These are phyloP conservation scores for Dillenia suffruticosa DNA, from an alignment of 164 flowering plant genomes.

Conservation along the genomic window DNA sequence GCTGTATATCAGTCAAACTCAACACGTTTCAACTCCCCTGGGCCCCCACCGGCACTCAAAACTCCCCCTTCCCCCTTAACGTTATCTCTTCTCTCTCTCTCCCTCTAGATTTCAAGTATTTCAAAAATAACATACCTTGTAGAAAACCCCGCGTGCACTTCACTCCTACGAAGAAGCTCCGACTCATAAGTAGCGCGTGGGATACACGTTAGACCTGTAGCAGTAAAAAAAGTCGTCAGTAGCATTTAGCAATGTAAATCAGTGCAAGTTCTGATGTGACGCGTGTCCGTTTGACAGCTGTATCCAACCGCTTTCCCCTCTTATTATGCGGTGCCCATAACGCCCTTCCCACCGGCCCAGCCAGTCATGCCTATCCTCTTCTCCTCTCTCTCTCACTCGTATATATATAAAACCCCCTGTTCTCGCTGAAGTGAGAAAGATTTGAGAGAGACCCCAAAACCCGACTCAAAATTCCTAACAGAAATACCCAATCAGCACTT, in stretches of 20 bases:
- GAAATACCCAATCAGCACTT: no score
- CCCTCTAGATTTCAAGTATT: neutral
- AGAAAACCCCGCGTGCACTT: neutral
- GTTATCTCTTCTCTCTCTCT: neutral
- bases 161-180: no score
- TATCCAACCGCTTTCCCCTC: slow-evolving; percentile 44
- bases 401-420: neutral
- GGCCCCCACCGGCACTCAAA: slow-evolving; percentile 11
- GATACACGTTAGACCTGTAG: neutral
- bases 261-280: slow-evolving; percentile 29
- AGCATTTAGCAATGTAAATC: slow-evolving; percentile 15
- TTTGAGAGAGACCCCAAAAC: neutral
- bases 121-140: neutral
- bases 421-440: neutral
- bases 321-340: slow-evolving; percentile 35
- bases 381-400: slow-evolving; percentile 1
- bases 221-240: neutral
- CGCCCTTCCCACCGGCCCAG: slow-evolving; percentile 15
- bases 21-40: slow-evolving; percentile 7
- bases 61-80: neutral
- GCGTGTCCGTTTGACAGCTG: slow-evolving; percentile 67
- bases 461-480: no score
- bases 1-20: slow-evolving; percentile 52
- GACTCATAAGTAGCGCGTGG: no score
- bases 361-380: slow-evolving; percentile 24